phyloP scores from a whole-genome alignment of 345 rosid species.

The Aegle marmelos region DNA sequence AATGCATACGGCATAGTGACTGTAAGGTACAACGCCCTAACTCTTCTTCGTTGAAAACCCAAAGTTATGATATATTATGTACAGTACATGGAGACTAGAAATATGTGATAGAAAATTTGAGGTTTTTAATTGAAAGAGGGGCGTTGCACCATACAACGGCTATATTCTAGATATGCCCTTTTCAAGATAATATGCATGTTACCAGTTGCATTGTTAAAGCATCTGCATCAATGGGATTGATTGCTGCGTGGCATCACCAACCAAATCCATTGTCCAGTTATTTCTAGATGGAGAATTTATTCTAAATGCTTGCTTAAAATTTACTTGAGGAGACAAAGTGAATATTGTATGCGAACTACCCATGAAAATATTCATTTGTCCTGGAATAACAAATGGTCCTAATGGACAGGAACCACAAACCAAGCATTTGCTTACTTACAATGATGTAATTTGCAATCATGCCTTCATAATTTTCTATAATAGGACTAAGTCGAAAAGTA shows the following conservation, averaged over 20 bases:
- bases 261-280: background rate
- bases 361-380: background rate
- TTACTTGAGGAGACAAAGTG: background rate
- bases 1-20: too few relatives aligned
- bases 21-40: too few relatives aligned
- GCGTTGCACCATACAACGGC: background rate
- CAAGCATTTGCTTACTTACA: background rate
- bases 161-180: background rate
- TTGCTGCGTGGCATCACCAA: constrained; percentile 1
- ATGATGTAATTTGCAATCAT: background rate
- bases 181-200: background rate
- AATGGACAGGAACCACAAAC: background rate
- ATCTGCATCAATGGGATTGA: constrained; percentile 14
- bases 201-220: constrained; percentile 17
- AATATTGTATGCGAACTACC: background rate
- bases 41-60: too few relatives aligned
- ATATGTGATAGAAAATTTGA: background rate
- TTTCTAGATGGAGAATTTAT: constrained; percentile 17
- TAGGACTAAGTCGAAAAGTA: background rate
- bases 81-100: background rate
- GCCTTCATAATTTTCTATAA: background rate
- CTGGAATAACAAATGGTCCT: background rate
- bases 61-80: too few relatives aligned
- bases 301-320: background rate
- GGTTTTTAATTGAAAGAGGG: background rate